A percentile compares a stretch with the other conserved stretches of the same genome.
Conservation (phyloP, 2,329 filamentous ascomycete genomes). For the Coniosporium tulheliwenetii region DNA sequence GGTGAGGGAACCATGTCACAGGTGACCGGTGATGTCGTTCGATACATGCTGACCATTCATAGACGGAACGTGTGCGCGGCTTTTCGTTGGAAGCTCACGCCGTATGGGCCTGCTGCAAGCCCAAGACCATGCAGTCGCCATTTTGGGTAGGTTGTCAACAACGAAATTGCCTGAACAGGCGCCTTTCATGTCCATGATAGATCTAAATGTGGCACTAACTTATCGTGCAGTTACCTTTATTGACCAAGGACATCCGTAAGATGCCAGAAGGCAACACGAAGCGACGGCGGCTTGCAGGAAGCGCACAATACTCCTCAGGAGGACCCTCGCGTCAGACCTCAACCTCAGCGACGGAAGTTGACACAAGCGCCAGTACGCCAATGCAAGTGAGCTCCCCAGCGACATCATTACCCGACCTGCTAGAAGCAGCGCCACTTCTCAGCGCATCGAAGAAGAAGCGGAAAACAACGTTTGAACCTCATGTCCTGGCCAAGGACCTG, state of each 20-base stretch:
- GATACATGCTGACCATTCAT: slow-evolving; percentile 10
- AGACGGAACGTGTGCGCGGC: slow-evolving; percentile 34
- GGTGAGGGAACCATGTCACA: slow-evolving; percentile 13
- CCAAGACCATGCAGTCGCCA: slow-evolving; percentile 27
- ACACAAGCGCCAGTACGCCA: too few relatives aligned
- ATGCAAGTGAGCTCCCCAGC: slow-evolving; percentile 13
- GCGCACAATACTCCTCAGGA: too few relatives aligned
- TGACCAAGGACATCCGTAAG: slow-evolving; percentile 37
- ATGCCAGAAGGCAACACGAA: slow-evolving; percentile 21
- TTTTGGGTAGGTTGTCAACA: slow-evolving; percentile 24
- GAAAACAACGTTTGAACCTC: slow-evolving; percentile 12
- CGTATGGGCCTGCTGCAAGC: slow-evolving; percentile 31
- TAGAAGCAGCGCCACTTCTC: slow-evolving; percentile 22
- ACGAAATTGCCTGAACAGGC: not conserved
- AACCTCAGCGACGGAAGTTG: too few relatives aligned
- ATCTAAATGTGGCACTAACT: too few relatives aligned
- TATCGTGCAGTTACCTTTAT: slow-evolving; percentile 17
- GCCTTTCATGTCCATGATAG: too few relatives aligned
- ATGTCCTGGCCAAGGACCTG: not conserved
- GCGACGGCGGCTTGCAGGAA: too few relatives aligned
- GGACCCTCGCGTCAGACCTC: too few relatives aligned
- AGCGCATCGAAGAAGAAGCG: slow-evolving; percentile 28
- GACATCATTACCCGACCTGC: slow-evolving; percentile 17
- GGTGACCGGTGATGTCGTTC: not conserved
- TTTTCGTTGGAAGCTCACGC: slow-evolving; percentile 39